A percentile compares a stretch with the other conserved stretches of the same genome.
phyloP scores from a whole-genome alignment of 345 rosid species.

The Lenwebbia sp. region DNA sequence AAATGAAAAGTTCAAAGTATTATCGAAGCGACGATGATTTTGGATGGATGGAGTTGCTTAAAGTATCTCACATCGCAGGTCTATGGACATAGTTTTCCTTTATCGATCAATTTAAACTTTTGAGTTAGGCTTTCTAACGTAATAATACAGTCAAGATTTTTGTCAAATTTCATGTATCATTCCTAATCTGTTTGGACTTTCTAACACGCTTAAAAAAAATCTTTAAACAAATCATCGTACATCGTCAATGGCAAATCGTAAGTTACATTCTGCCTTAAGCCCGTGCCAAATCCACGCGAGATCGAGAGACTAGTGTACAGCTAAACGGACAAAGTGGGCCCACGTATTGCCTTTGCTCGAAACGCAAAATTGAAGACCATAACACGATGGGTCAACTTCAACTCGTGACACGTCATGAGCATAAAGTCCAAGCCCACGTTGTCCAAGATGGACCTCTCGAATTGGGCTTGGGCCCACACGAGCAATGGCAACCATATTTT shows the following conservation, averaged over 20 bases:
- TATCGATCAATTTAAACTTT: neutral
- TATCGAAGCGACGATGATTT: neutral
- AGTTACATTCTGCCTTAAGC: neutral
- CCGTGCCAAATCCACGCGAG: too few relatives aligned
- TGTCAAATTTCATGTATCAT: neutral
- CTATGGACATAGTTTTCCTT: fast-evolving
- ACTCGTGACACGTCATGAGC: neutral
- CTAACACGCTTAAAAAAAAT: neutral
- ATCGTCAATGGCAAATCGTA: neutral
- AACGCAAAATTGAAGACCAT: neutral
- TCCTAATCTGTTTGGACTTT: neutral
- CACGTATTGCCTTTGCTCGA: neutral
- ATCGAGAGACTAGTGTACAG: neutral
- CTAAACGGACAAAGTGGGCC: neutral
- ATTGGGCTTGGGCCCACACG: neutral
- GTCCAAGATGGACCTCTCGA: neutral
- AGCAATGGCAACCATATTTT: neutral
- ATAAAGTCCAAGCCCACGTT: neutral
- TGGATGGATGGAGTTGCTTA: neutral
- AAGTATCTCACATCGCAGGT: neutral
- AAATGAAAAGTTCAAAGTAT: neutral
- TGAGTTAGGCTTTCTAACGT: neutral
- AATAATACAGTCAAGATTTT: fast-evolving
- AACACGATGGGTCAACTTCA: neutral
- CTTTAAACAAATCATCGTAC: neutral